Evolutionary conservation across 2,329 filamentous ascomycete genomes (phyloP).

Genomic region (Leptographium lundbergii): DNA sequence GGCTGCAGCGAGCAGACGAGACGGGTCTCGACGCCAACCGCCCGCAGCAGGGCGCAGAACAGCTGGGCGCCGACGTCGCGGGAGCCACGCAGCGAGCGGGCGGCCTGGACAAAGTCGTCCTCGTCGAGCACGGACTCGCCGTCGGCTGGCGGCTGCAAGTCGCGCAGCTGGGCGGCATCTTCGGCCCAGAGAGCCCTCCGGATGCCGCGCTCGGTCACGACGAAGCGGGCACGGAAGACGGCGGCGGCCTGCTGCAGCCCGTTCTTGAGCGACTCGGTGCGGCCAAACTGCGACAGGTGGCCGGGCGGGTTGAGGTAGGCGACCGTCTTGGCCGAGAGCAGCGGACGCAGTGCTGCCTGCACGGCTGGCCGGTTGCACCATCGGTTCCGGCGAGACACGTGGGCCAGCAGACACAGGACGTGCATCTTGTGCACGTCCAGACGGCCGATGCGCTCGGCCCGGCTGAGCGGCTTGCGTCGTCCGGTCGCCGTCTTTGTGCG

Average conservation of each 20-base stretch:
- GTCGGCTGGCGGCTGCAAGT: slow-evolving; percentile 46
- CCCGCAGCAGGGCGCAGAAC: slow-evolving; percentile 76
- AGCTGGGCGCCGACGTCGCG: slow-evolving; percentile 82
- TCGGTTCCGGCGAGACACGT: slow-evolving; percentile 64
- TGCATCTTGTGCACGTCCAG: slow-evolving; percentile 79
- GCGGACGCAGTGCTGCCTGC: slow-evolving; percentile 50
- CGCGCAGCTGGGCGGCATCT: slow-evolving; percentile 43
- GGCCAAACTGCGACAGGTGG: slow-evolving; percentile 59
- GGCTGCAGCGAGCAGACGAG: slow-evolving; percentile 85
- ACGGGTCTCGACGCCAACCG: slow-evolving; percentile 67
- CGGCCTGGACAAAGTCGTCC: slow-evolving; percentile 60
- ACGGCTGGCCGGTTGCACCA: slow-evolving; percentile 75
- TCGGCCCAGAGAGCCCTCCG: slow-evolving; percentile 65
- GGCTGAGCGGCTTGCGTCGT: slow-evolving; percentile 39
- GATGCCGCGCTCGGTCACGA: slow-evolving; percentile 58
- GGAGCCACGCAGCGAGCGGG: slow-evolving; percentile 61
- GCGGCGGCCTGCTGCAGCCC: slow-evolving; percentile 59
- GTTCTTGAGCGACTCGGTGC: slow-evolving; percentile 63
- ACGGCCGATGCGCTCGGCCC: slow-evolving; percentile 42
- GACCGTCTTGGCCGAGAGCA: slow-evolving; percentile 54
- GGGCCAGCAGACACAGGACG: slow-evolving; percentile 67
- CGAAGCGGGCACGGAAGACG: slow-evolving; percentile 58
- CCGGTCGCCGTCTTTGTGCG: slow-evolving; percentile 9
- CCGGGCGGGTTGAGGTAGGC: slow-evolving; percentile 54
- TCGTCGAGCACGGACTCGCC: slow-evolving; percentile 57